These are phyloP conservation scores for Crithidia fasciculata DNA, from an alignment of 208 protist species.

Conservation along the genomic window DNA sequence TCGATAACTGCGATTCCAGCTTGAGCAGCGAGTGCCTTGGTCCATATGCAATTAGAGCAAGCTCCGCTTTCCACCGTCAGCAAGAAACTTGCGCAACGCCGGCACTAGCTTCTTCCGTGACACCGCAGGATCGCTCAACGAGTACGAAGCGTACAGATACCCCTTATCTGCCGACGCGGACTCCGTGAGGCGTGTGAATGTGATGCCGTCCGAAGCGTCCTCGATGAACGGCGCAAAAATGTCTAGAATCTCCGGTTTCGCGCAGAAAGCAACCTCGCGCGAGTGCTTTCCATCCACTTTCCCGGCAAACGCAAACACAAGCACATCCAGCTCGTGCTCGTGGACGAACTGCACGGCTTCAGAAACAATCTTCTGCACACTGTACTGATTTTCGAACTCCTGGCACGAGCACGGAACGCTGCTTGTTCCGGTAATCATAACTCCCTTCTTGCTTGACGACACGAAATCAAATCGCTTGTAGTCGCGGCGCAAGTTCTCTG, in stretches of 20 bases:
- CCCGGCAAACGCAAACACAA: slow-evolving; percentile 72
- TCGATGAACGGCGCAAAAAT: slow-evolving; percentile 52
- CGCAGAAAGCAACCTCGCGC: slow-evolving; percentile 66
- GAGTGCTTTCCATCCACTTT: slow-evolving; percentile 54
- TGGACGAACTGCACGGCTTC: slow-evolving; percentile 49
- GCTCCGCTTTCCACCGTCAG: slow-evolving; percentile 43
- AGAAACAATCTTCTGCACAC: slow-evolving; percentile 26
- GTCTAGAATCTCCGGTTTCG: slow-evolving; percentile 29
- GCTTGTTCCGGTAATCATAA: slow-evolving; percentile 64
- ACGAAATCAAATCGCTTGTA: slow-evolving; percentile 81
- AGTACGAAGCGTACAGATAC: slow-evolving; percentile 49
- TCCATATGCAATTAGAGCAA: slow-evolving; percentile 27
- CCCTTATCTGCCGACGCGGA: slow-evolving; percentile 12
- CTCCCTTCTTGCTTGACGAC: slow-evolving; percentile 9
- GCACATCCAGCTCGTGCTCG: slow-evolving; percentile 53
- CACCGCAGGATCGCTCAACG: slow-evolving; percentile 72
- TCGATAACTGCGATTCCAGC: no score
- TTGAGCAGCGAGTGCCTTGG: no score
- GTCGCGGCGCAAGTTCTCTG: slow-evolving; percentile 78
- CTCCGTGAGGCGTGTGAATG: slow-evolving; percentile 41
- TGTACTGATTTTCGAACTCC: slow-evolving; percentile 46
- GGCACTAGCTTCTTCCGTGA: slow-evolving; percentile 81
- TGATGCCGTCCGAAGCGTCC: slow-evolving; percentile 33
- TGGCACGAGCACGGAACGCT: slow-evolving; percentile 76
- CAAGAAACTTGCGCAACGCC: slow-evolving; percentile 59